Evolutionary conservation across 2,329 filamentous ascomycete genomes (phyloP), one percentile per base, ranked within the genome.

Genomic region (Scedosporium dehoogii): DNA sequence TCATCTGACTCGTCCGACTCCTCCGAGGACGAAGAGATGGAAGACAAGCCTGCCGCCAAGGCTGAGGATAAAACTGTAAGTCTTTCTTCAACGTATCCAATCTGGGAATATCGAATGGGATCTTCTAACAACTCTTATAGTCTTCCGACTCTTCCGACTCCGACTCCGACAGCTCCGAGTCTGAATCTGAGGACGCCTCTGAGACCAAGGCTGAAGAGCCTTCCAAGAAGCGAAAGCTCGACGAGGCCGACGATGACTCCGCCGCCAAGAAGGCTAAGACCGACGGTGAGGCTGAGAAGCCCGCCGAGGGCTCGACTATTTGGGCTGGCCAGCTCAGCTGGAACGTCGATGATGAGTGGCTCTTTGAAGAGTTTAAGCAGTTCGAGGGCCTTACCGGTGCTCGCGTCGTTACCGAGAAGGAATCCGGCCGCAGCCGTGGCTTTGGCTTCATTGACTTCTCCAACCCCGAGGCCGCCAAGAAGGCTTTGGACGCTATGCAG

Each of bases 381-480:
- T 93, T 88, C 70, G 88, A 87, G 66, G 88, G 88, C 71, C 81
- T 96, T 63, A 78, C 80, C 67, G 83, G 85, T 69, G 88, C 87
- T 67, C 88, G 91, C 69, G 86, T 96, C 71, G 90, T 96, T 74
- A 92, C 86, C 69, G 91, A 96, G 79, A 88, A 88, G 74, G 85
- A 87, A 62, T 84, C 81, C 71, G 90, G 90, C 70, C 88, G 91
- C 72, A 93, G 92, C 76, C 92, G 92, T 78, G 92, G 91, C 67
- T 96, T 96, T 75, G 92, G 92, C 65, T 97, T 96, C 73, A 90
- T 96, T 70, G 92, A 96, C 80, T 96, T 92, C 76, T 80, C 81
- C 72, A 84, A 81, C 68, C 76, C 82, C 64, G 86, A 84, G 64
- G 82, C 85, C 72, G 89, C 89, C 63, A 82, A 83, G 69, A 87